Conservation (phyloP, 2,329 filamentous ascomycete species). For the Claviceps monticola region DNA sequence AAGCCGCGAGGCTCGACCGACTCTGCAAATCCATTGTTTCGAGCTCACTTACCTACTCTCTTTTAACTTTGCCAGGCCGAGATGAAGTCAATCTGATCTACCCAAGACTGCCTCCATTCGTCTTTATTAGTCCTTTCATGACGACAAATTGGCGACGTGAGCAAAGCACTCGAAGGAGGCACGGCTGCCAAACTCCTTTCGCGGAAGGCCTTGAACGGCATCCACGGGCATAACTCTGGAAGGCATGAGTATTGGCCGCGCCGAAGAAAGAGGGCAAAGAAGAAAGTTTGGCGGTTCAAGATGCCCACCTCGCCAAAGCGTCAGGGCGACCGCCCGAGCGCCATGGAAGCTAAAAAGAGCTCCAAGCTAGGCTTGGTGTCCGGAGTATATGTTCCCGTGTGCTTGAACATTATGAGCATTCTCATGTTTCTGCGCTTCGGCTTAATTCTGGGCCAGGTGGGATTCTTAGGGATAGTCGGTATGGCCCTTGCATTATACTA, state of each 20-base stretch:
- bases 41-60: background rate
- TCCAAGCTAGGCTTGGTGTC: slow-evolving; percentile 63
- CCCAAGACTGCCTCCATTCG: background rate
- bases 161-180: background rate
- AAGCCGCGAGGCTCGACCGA: background rate
- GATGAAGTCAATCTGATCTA: background rate
- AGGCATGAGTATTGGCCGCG: background rate
- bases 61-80: background rate
- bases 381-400: slow-evolving; percentile 79
- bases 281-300: background rate
- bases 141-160: background rate
- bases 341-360: slow-evolving; percentile 25
- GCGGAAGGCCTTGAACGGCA: background rate
- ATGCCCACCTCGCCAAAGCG: slow-evolving; percentile 8
- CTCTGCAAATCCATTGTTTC: background rate
- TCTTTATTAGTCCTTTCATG: background rate
- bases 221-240: background rate
- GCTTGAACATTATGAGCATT: slow-evolving; percentile 76
- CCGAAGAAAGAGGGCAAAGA: background rate
- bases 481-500: slow-evolving; percentile 8
- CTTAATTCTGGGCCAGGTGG: slow-evolving; percentile 67
- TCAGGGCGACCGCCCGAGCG: slow-evolving; percentile 6
- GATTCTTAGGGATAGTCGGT: slow-evolving; percentile 69
- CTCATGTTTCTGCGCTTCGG: slow-evolving; percentile 88
- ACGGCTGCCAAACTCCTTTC: background rate